Percentiles rank a stretch among this genome's conserved stretches.
These are phyloP conservation scores for Hsuehochloa calcarea DNA, from an alignment of 176 grass and related monocot species.

Conservation along the genomic window DNA sequence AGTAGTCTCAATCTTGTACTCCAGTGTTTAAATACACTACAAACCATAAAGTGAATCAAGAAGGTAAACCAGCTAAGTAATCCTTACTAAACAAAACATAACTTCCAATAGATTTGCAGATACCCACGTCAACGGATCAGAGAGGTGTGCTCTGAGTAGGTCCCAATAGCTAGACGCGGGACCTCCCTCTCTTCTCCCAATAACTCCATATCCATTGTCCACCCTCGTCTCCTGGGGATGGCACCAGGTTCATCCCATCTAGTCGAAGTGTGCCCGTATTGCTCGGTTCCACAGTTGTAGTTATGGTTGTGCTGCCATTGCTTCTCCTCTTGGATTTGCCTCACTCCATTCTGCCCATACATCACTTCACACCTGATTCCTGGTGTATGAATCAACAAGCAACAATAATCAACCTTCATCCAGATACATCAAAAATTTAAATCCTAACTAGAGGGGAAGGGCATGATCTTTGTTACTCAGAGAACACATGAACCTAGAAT, in stretches of 20 bases:
- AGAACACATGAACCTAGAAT: not conserved
- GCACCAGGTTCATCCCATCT: slow-evolving; percentile 28
- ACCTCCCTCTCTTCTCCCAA: slow-evolving; percentile 53
- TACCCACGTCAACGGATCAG: slow-evolving; percentile 65
- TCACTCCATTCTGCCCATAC: slow-evolving; percentile 24
- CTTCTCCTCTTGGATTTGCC: slow-evolving; percentile 21
- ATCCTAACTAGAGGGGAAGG: not conserved
- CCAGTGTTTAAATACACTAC: not conserved
- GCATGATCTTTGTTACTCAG: not conserved
- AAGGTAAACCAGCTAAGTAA: not conserved
- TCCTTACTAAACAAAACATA: not conserved
- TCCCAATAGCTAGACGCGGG: slow-evolving; percentile 56
- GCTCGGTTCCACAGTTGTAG: not conserved
- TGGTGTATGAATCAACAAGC: not conserved
- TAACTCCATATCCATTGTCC: slow-evolving; percentile 56
- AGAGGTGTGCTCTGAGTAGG: slow-evolving; percentile 56
- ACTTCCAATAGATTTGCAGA: not conserved
- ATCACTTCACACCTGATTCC: not conserved
- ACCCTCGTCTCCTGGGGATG: slow-evolving; percentile 35
- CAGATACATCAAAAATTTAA: not conserved
- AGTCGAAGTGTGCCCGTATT: slow-evolving; percentile 1
- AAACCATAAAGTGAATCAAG: not conserved
- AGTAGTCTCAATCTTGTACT: not conserved
- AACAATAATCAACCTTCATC: slow-evolving; percentile 32
- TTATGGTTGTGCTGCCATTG: slow-evolving; percentile 30